These are phyloP conservation scores for Corylus americana DNA, from an alignment of 306 rosid genomes.

Conservation along the genomic window DNA sequence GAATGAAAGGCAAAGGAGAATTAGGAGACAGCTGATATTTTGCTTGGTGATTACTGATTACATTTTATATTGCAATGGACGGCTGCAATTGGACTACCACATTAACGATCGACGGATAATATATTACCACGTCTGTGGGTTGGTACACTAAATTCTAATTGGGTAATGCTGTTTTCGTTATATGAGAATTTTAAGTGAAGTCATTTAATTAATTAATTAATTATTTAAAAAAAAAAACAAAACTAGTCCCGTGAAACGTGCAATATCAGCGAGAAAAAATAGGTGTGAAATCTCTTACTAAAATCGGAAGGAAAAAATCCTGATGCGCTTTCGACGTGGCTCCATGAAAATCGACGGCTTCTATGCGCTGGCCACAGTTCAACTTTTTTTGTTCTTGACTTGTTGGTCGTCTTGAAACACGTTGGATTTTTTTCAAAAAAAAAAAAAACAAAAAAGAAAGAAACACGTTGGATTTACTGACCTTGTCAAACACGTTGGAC, in stretches of 20 bases:
- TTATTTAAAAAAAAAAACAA: no score
- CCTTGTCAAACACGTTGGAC: no score
- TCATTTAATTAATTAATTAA: neutral
- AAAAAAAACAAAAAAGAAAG: no score
- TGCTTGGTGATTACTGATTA: slow-evolving; percentile 3
- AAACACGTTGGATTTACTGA: neutral
- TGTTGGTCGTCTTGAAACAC: slow-evolving; percentile 13
- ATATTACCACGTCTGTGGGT: slow-evolving; percentile 10
- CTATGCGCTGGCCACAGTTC: slow-evolving; percentile 17
- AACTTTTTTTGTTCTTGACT: neutral
- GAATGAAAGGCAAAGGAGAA: neutral
- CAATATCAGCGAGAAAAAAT: no score
- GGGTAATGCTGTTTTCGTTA: neutral
- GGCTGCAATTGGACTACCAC: slow-evolving; percentile 12
- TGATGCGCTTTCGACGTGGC: neutral
- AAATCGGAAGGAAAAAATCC: no score
- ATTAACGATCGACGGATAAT: neutral
- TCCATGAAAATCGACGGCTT: slow-evolving; percentile 19
- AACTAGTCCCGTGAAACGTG: no score
- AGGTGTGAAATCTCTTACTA: no score
- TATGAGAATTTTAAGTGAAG: no score
- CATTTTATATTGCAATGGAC: neutral
- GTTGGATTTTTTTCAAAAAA: neutral
- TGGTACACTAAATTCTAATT: neutral
- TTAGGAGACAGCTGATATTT: no score